Conservation (phyloP, 495 filamentous ascomycete genomes). For the Neurospora sp. region DNA sequence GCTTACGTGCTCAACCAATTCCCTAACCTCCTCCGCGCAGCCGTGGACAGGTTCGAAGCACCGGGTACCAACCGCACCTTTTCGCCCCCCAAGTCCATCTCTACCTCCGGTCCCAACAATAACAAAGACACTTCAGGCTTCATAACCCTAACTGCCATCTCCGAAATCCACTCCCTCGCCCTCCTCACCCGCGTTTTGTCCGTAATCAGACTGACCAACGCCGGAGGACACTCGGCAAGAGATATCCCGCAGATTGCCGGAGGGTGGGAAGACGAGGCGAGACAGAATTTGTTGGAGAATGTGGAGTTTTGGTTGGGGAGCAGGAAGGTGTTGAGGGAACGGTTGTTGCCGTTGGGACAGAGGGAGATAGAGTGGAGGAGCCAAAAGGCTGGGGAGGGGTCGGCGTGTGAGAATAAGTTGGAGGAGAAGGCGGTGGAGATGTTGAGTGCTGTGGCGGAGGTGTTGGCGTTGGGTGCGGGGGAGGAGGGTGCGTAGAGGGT, state of each 20-base stretch:
- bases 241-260: conserved; percentile 52
- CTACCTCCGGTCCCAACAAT: not conserved
- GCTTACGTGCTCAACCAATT: conserved; percentile 80
- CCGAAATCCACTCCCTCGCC: conserved; percentile 67
- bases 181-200: conserved; percentile 59
- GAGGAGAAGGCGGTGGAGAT: conserved; percentile 65
- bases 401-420: conserved; percentile 46
- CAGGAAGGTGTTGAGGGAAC: conserved; percentile 49
- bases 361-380: conserved; percentile 56
- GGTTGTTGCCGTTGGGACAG: conserved; percentile 60
- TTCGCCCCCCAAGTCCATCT: not conserved
- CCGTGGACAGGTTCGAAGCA: conserved; percentile 49
- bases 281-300: conserved; percentile 53
- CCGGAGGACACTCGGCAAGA: conserved; percentile 21
- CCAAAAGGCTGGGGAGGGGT: conserved; percentile 22
- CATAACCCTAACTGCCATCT: conserved; percentile 59
- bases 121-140: conserved; percentile 21
- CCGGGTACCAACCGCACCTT: conserved; percentile 36
- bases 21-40: conserved; percentile 56
- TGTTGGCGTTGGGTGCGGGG: conserved; percentile 36
- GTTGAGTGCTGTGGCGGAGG: conserved; percentile 44
- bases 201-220: conserved; percentile 48
- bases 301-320: conserved; percentile 64
- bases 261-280: conserved; percentile 55
- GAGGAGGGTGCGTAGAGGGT: conserved; percentile 16